Percentiles rank a stretch among this genome's conserved stretches.
Conservation (phyloP, 495 filamentous ascomycete species). For the Hyaloscypha bicolor region DNA sequence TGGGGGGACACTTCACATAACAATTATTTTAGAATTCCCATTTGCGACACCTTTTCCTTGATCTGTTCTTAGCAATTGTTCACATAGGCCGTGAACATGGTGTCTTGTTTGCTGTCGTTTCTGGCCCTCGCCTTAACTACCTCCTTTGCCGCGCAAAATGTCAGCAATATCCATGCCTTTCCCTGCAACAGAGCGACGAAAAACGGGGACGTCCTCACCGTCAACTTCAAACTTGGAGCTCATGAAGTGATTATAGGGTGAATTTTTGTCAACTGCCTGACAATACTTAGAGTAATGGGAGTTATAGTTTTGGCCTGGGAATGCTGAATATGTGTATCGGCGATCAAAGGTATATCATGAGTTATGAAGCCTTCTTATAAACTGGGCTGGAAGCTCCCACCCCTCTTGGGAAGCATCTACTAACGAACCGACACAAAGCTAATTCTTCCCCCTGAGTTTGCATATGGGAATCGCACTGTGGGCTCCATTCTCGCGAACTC, state of each 20-base stretch:
- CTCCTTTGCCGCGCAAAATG: no score
- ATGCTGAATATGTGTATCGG: conserved; percentile 12
- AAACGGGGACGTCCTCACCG: conserved; percentile 3
- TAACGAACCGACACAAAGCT: neutral
- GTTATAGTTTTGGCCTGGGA: conserved; percentile 4
- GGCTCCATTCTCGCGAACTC: conserved; percentile 12
- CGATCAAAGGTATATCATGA: conserved; percentile 7
- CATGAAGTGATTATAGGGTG: conserved; percentile 11
- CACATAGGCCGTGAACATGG: no score
- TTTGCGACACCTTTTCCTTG: no score
- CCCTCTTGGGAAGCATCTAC: neutral
- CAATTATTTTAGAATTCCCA: no score
- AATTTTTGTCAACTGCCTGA: neutral
- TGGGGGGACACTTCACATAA: no score
- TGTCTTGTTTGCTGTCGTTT: no score
- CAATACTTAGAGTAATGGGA: neutral
- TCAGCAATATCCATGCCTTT: neutral
- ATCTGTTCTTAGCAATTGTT: no score
- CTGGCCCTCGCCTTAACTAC: no score
- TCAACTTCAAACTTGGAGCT: conserved; percentile 9
- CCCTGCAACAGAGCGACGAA: conserved; percentile 6
- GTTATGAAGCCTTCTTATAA: no score
- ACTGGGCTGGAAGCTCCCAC: no score
- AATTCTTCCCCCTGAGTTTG: conserved; percentile 3
- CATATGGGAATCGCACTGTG: conserved; percentile 12